Conservation (phyloP, 208 protist species). For the Pavlovales sp. region DNA sequence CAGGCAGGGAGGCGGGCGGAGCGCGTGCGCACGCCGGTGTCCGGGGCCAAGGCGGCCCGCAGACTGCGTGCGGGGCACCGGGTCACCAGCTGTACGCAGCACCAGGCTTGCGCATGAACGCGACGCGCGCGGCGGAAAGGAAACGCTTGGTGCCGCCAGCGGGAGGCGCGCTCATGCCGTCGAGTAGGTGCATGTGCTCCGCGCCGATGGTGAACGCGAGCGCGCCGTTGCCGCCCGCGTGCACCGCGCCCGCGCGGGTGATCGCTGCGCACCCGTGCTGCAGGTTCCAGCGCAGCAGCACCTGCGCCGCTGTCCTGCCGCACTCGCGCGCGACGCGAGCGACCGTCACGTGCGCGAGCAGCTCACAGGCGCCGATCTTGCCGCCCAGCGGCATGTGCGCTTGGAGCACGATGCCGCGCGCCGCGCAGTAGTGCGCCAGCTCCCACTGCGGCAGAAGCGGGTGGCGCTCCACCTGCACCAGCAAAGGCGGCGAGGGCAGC, state of each 20-base stretch:
- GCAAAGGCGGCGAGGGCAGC: background rate
- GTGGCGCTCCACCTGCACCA: constrained; percentile 27
- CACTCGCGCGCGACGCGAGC: background rate
- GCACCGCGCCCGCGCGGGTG: background rate
- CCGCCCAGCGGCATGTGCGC: constrained; percentile 28
- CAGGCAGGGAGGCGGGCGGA: no score
- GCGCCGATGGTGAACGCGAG: background rate
- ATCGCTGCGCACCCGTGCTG: background rate
- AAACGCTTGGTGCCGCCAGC: background rate
- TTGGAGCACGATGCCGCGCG: background rate
- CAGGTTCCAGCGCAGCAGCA: constrained; percentile 17
- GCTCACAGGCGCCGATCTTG: background rate
- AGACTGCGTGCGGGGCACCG: no score
- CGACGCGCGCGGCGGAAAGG: background rate
- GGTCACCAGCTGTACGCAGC: no score
- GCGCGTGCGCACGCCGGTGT: no score
- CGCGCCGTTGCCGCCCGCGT: background rate
- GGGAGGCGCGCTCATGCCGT: no score
- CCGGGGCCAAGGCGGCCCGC: no score
- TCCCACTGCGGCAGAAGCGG: constrained; percentile 29
- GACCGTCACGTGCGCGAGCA: background rate
- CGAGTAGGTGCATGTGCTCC: background rate
- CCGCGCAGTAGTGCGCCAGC: background rate
- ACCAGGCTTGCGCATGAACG: no score
- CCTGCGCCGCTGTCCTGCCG: background rate